Evolutionary conservation across 257 asterid genomes (phyloP).

Genomic region (Sherardia arvensis): DNA sequence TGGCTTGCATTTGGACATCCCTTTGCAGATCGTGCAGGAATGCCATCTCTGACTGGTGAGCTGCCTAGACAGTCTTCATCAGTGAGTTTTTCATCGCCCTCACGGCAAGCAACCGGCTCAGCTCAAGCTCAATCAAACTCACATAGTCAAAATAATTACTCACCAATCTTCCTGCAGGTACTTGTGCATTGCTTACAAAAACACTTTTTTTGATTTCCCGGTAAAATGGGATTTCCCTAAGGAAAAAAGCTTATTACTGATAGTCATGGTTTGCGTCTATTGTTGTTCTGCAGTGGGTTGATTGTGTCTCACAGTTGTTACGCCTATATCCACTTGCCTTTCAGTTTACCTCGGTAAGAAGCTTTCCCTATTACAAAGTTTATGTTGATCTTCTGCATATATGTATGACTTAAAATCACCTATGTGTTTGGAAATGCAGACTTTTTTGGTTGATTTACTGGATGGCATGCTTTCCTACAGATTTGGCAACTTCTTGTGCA

Average conservation of each 20-base stretch:
- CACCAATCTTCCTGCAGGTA: slow-evolving; percentile 97
- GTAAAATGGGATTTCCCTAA: no score
- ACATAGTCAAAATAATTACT: slow-evolving; percentile 71
- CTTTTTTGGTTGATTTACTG: slow-evolving; percentile 77
- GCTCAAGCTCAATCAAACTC: slow-evolving; percentile 57
- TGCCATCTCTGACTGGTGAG: slow-evolving; percentile 66
- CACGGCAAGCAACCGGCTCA: slow-evolving; percentile 63
- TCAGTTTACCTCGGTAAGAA: slow-evolving; percentile 87
- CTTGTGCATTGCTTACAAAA: slow-evolving; percentile 1
- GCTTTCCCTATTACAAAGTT: not conserved
- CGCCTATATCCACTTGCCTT: slow-evolving; percentile 93
- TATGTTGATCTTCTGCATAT: not conserved
- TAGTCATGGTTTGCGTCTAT: slow-evolving; percentile 2
- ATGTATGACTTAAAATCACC: slow-evolving; percentile 8
- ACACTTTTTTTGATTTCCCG: no score
- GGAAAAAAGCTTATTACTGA: no score
- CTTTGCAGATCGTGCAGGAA: slow-evolving; percentile 86
- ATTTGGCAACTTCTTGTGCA: slow-evolving; percentile 92
- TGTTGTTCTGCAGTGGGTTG: slow-evolving; percentile 65
- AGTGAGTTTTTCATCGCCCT: slow-evolving; percentile 64
- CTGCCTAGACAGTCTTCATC: slow-evolving; percentile 70
- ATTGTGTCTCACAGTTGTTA: slow-evolving; percentile 80
- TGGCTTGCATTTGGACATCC: slow-evolving; percentile 99
- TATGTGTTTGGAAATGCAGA: slow-evolving; percentile 37
- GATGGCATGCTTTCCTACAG: slow-evolving; percentile 85